Percentiles rank a stretch among this genome's conserved stretches.
Conservation (phyloP, 257 asterid species). For the Verbena officinalis region DNA sequence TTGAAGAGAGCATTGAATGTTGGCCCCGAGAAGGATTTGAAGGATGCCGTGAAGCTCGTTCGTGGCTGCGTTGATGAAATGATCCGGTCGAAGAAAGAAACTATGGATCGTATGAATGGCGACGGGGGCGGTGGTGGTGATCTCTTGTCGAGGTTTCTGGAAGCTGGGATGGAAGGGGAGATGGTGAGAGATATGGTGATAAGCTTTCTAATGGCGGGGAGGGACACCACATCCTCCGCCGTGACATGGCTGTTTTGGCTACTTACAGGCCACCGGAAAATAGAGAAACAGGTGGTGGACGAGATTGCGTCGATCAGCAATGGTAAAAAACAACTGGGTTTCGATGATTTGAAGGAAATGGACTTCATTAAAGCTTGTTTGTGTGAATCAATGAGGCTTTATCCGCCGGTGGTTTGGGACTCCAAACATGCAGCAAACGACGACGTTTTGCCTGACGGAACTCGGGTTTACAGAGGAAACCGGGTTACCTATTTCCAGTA, state of each 20-base stretch:
- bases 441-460: constrained; percentile 79
- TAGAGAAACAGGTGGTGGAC: constrained; percentile 39
- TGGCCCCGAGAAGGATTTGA: constrained; percentile 58
- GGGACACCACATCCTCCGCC: constrained; percentile 70
- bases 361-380: constrained; percentile 55
- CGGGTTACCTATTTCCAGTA: constrained; percentile 82
- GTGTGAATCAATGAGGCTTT: constrained; percentile 79
- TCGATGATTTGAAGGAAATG: constrained; percentile 52
- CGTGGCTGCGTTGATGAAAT: constrained; percentile 45
- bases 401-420: constrained; percentile 98
- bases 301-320: constrained; percentile 28
- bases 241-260: constrained; percentile 71
- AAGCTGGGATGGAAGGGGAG: constrained; percentile 43
- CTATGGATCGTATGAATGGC: background rate
- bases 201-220: constrained; percentile 59
- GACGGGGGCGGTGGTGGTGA: constrained; percentile 34
- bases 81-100: constrained; percentile 33
- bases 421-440: constrained; percentile 67
- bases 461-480: constrained; percentile 51
- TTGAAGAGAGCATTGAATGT: constrained; percentile 48
- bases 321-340: constrained; percentile 7
- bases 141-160: constrained; percentile 51
- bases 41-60: constrained; percentile 41
- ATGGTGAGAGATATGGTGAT: constrained; percentile 51
- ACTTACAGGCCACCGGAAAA: constrained; percentile 36